Percentiles rank a stretch among this genome's conserved stretches.
phyloP scores from a whole-genome alignment of 2,329 filamentous ascomycete genomes.

The Aspergillus jensenii region DNA sequence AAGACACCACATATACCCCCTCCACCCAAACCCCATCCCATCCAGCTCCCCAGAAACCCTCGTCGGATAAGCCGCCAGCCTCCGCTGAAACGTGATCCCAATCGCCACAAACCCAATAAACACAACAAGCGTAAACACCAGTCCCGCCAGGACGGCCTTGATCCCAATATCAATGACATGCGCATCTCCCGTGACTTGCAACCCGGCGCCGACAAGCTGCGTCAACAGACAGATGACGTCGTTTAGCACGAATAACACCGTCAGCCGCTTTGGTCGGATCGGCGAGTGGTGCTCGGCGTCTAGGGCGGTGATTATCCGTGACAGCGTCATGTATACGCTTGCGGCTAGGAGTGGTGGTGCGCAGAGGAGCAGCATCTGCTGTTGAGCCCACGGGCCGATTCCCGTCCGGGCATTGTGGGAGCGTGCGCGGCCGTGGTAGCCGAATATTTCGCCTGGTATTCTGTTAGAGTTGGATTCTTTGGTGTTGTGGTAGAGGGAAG shows the following conservation, averaged over 20 bases:
- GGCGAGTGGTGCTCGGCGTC: conserved; percentile 36
- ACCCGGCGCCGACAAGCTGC: conserved; percentile 33
- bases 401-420: conserved; percentile 28
- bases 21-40: conserved; percentile 24
- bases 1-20: conserved; percentile 26
- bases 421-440: conserved; percentile 38
- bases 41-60: conserved; percentile 4
- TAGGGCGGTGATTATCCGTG: conserved; percentile 37
- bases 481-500: not conserved
- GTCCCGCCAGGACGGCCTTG: conserved; percentile 28
- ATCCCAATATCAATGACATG: conserved; percentile 22
- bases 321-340: conserved; percentile 41
- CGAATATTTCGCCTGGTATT: conserved; percentile 31
- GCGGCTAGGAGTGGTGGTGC: conserved; percentile 43
- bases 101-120: conserved; percentile 28
- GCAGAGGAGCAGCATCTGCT: conserved; percentile 41
- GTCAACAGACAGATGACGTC: conserved; percentile 36
- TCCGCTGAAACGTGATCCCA: conserved; percentile 24
- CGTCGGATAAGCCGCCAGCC: conserved; percentile 18
- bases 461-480: not conserved
- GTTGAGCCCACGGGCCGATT: conserved; percentile 34
- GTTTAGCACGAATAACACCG: conserved; percentile 38
- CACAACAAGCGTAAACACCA: conserved; percentile 30
- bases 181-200: conserved; percentile 27
- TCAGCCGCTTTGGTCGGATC: conserved; percentile 38